A percentile compares a stretch with the other conserved stretches of the same genome.
These are phyloP conservation scores for Chlorencoelia australis DNA, from an alignment of 2,329 filamentous ascomycete species.

Conservation along the genomic window DNA sequence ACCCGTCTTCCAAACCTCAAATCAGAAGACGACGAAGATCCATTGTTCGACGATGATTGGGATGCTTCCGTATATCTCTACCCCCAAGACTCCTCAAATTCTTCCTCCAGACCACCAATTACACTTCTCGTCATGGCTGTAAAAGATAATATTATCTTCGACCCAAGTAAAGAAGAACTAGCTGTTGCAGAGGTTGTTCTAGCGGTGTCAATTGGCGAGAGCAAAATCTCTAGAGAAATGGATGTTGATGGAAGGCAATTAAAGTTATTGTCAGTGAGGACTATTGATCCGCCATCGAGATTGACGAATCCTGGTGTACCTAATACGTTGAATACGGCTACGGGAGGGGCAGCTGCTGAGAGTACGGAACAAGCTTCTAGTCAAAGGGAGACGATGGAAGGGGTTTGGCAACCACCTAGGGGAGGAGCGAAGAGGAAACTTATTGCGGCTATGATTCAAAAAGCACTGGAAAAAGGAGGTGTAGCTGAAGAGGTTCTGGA, in stretches of 20 bases:
- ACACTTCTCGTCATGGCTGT: slow-evolving; percentile 85
- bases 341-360: slow-evolving; percentile 28
- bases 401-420: slow-evolving; percentile 77
- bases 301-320: slow-evolving; percentile 62
- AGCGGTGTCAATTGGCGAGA: slow-evolving; percentile 66
- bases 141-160: slow-evolving; percentile 83
- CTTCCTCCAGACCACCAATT: slow-evolving; percentile 59
- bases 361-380: slow-evolving; percentile 34
- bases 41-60: slow-evolving; percentile 98
- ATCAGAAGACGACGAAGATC: slow-evolving; percentile 89
- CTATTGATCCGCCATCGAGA: slow-evolving; percentile 64
- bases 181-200: slow-evolving; percentile 85
- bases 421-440: slow-evolving; percentile 72
- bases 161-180: slow-evolving; percentile 83
- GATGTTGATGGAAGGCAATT: slow-evolving; percentile 37
- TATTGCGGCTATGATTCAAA: slow-evolving; percentile 64
- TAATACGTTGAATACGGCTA: slow-evolving; percentile 50
- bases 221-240: slow-evolving; percentile 24
- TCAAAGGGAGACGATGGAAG: slow-evolving; percentile 44
- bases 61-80: slow-evolving; percentile 72
- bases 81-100: slow-evolving; percentile 19
- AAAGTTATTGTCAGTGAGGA: slow-evolving; percentile 57
- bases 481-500: slow-evolving; percentile 80
- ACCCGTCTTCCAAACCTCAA: slow-evolving; percentile 76
- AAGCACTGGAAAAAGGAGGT: slow-evolving; percentile 65